These are phyloP conservation scores for Dioszegia crocea DNA, from an alignment of 768 basidiomycete genomes.

Conservation along the genomic window DNA sequence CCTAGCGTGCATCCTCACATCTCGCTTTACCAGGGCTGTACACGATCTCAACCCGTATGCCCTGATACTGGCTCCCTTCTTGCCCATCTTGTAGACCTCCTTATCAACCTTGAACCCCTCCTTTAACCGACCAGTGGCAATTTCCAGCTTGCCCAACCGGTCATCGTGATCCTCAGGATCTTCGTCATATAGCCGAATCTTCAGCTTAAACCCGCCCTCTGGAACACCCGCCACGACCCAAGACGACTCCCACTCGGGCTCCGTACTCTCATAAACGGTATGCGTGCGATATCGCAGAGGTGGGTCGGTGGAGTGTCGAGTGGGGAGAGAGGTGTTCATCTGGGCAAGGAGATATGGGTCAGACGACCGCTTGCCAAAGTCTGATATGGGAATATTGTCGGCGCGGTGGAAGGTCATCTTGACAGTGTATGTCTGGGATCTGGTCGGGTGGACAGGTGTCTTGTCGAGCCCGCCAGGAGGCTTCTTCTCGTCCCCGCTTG, in stretches of 20 bases:
- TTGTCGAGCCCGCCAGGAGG: slow-evolving; percentile 42
- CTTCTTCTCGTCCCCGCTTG: slow-evolving; percentile 21
- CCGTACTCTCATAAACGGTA: slow-evolving; percentile 24
- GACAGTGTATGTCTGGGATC: slow-evolving; percentile 33
- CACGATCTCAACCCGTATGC: slow-evolving; percentile 33
- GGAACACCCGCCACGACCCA: slow-evolving; percentile 44
- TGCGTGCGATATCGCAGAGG: slow-evolving; percentile 31
- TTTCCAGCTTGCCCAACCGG: slow-evolving; percentile 33
- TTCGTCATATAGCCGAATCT: slow-evolving; percentile 36
- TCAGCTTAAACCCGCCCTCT: slow-evolving; percentile 28
- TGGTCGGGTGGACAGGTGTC: slow-evolving; percentile 29
- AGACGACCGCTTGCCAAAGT: slow-evolving; percentile 30
- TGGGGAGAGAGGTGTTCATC: slow-evolving; percentile 22
- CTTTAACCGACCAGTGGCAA: slow-evolving; percentile 23
- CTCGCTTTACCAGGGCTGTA: slow-evolving; percentile 9
- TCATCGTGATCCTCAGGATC: slow-evolving; percentile 46
- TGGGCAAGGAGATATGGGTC: slow-evolving; percentile 45
- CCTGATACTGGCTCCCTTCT: slow-evolving; percentile 29
- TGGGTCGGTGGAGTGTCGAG: slow-evolving; percentile 34
- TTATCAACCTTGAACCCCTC: slow-evolving; percentile 29
- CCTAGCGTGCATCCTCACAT: slow-evolving; percentile 24
- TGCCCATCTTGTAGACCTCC: slow-evolving; percentile 31
- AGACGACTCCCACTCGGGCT: slow-evolving; percentile 34
- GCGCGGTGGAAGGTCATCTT: slow-evolving; percentile 44
- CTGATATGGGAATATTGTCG: slow-evolving; percentile 38